phyloP scores from a whole-genome alignment of 495 filamentous ascomycete species.

The Aspergillus bridgeri region DNA sequence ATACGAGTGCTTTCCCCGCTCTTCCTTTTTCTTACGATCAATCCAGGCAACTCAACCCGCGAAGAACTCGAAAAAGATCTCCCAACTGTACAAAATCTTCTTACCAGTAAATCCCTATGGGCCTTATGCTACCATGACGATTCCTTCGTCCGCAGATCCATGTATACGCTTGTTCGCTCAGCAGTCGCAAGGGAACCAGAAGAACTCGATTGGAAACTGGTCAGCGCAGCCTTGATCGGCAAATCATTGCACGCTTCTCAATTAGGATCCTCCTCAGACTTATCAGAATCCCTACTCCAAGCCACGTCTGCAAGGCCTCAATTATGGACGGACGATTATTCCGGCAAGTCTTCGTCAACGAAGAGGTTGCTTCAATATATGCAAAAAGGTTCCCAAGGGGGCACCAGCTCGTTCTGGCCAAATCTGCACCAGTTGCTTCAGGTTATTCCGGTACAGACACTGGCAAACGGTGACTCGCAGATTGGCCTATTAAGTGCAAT shows the following conservation, averaged over 20 bases:
- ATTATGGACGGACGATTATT: conserved; percentile 70
- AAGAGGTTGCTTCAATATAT: conserved; percentile 67
- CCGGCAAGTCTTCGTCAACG: conserved; percentile 61
- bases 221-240: conserved; percentile 64
- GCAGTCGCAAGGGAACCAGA: conserved; percentile 56
- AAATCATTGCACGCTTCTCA: conserved; percentile 68
- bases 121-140: conserved; percentile 65
- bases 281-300: conserved; percentile 57
- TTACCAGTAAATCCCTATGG: conserved; percentile 71
- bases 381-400: conserved; percentile 77
- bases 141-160: conserved; percentile 63
- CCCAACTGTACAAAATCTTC: conserved; percentile 48
- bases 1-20: not conserved
- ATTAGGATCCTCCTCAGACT: conserved; percentile 66
- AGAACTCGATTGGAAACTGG: conserved; percentile 56
- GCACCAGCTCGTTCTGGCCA: conserved; percentile 66
- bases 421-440: conserved; percentile 58
- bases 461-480: conserved; percentile 49
- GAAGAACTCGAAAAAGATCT: conserved; percentile 52
- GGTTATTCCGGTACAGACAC: conserved; percentile 51
- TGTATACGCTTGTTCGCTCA: conserved; percentile 63
- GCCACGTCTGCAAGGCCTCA: conserved; percentile 62
- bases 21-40: not conserved
- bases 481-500: conserved; percentile 26
- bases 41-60: conserved; percentile 38